Evolutionary conservation across 805 yeast species (phyloP), one percentile per base, ranked within the genome.

Genomic region (Starmerella bacillaris): DNA sequence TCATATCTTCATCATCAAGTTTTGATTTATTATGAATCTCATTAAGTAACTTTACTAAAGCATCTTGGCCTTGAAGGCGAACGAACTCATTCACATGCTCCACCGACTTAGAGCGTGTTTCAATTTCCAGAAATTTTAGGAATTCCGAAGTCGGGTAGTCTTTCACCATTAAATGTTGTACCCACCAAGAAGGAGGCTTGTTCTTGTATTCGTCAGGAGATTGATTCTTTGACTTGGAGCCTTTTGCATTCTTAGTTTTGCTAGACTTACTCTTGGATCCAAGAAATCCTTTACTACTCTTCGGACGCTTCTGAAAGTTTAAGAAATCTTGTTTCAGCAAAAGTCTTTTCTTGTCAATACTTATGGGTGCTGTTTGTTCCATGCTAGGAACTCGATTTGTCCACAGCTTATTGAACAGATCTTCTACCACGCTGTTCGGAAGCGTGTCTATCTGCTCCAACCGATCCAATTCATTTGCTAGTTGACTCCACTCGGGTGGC

Each of bases 51-150:
- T 72, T 69, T 5, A 80, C 70, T 35, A 89, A 63, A 0, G 82
- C 78, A 6, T 74, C 66, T 39, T 77, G 82, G 7, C 96, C 96
- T 52, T 80, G 92, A 30, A 70, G 65, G 22, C 30, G 18, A n/a
- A 82, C 63, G 48, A 89, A 89, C 17, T 62, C 64, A 33, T 69
- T 64, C 0, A 80, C 89, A 95, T 96, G 86, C 24, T 61, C 67
- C 17, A 72, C 61, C 18, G 84, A 83, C 51, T 86, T 96, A 0
- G 96, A 82, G 43, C 96, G 70, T 29, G 86, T 61, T 31, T 93
- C 80, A 4, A 89, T 94, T 78, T 89, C 80, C 35, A 89, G 64
- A 45, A 78, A 78, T 27, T 77, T 79, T 43, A 86, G 60, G 52
- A 84, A 80, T 35, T 69, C 70, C 3, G 71, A 59, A 1, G 78